These are phyloP conservation scores for Alternaria arbusti DNA, from an alignment of 2,329 filamentous ascomycete species.

Conservation along the genomic window DNA sequence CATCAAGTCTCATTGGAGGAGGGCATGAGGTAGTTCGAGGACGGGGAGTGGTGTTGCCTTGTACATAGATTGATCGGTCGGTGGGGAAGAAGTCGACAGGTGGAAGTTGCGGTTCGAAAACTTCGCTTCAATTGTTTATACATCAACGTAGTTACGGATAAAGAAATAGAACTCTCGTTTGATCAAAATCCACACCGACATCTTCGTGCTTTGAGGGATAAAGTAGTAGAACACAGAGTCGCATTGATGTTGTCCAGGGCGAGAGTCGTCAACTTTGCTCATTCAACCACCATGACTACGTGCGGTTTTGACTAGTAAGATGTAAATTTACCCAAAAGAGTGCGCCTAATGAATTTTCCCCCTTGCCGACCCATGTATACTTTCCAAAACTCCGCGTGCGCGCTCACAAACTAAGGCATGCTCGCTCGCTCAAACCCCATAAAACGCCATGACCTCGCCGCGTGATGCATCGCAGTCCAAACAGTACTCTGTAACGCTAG, in stretches of 20 bases:
- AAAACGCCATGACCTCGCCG: slow-evolving; percentile 8
- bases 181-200: background rate
- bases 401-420: background rate
- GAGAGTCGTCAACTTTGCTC: background rate
- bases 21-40: background rate
- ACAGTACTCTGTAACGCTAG: background rate
- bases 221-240: background rate
- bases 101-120: background rate
- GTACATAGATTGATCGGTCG: slow-evolving; percentile 17
- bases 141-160: background rate
- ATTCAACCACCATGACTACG: background rate
- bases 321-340: background rate
- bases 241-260: background rate
- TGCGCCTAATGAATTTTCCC: background rate
- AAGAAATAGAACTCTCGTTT: background rate
- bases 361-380: slow-evolving; percentile 1
- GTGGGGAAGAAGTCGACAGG: background rate
- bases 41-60: background rate
- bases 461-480: slow-evolving; percentile 8
- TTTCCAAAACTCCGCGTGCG: slow-evolving; percentile 7
- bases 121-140: slow-evolving; percentile 1
- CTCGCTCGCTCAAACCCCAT: background rate
- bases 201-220: accelerated
- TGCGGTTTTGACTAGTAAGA: background rate
- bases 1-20: background rate